phyloP scores from a whole-genome alignment of 495 filamentous ascomycete genomes.

The Penicillium manginii region DNA sequence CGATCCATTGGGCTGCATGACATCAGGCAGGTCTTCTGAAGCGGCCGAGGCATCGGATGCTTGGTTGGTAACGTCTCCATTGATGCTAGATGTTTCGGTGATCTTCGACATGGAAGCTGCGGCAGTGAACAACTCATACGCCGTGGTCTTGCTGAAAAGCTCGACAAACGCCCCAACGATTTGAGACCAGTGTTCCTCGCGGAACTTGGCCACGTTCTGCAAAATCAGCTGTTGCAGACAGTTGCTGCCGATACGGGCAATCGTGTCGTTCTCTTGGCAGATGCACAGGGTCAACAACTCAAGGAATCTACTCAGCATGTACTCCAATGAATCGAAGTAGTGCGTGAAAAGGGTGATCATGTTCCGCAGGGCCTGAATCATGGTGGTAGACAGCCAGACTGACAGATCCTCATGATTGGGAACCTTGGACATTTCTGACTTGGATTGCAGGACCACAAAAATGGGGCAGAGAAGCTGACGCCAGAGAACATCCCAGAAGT shows the following conservation, averaged over 20 bases:
- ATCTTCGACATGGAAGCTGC: conserved; percentile 59
- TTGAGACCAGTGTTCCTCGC: conserved; percentile 83
- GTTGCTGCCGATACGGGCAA: conserved; percentile 96
- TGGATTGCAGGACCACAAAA: conserved; percentile 95
- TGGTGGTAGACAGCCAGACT: conserved; percentile 98
- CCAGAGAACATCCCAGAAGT: conserved; percentile 99
- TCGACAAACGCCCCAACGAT: conserved; percentile 95
- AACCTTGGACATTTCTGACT: conserved; percentile 92
- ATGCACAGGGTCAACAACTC: conserved; percentile 94
- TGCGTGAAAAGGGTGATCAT: conserved; percentile 99
- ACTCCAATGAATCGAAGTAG: conserved; percentile 92
- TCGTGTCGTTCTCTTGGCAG: conserved; percentile 98
- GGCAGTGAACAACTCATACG: conserved; percentile 90
- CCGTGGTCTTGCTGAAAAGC: conserved; percentile 91
- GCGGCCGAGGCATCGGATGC: conserved; percentile 29
- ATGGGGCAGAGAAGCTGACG: conserved; percentile 95
- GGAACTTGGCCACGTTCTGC: conserved; percentile 92
- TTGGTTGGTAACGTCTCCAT: conserved; percentile 34
- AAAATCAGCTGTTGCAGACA: conserved; percentile 95
- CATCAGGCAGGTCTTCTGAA: conserved; percentile 44
- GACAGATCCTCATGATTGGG: conserved; percentile 93
- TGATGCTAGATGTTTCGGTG: conserved; percentile 29
- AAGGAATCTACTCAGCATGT: conserved; percentile 94
- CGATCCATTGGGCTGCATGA: conserved; percentile 66
- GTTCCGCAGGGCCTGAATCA: conserved; percentile 97